Percentiles rank a stretch among this genome's conserved stretches.
Conservation (phyloP, 1,284 basidiomycete genomes). For the Clitocybe nebularis region DNA sequence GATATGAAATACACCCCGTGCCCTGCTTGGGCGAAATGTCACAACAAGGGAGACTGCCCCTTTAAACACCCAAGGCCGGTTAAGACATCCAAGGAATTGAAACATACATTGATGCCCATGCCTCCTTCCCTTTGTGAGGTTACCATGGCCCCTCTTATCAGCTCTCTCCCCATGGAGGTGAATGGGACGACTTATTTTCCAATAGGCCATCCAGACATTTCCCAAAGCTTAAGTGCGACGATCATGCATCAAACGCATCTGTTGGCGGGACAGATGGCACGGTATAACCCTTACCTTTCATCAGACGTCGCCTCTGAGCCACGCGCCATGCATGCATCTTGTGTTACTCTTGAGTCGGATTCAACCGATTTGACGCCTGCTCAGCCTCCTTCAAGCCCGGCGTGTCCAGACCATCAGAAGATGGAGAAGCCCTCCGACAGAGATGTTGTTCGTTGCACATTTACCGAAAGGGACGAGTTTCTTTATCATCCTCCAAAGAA, state of each 20-base stretch:
- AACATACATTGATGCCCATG: no score
- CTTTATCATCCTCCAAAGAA: neutral
- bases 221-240: neutral
- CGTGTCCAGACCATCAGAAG: no score
- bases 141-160: neutral
- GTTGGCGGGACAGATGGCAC: neutral
- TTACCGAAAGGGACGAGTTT: no score
- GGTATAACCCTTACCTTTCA: neutral
- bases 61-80: slow-evolving; percentile 27
- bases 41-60: slow-evolving; percentile 23
- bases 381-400: neutral
- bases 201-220: neutral
- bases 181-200: slow-evolving; percentile 2
- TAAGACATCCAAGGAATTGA: no score
- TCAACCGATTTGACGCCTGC: neutral
- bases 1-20: slow-evolving; percentile 34
- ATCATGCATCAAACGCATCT: no score
- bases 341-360: no score
- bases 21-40: slow-evolving; percentile 30
- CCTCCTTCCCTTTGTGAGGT: no score
- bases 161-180: neutral
- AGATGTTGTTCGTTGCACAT: no score
- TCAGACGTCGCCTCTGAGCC: no score
- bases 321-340: no score
- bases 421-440: no score